Conservation (phyloP, 805 yeast species). For the Priceomyces castillae region DNA sequence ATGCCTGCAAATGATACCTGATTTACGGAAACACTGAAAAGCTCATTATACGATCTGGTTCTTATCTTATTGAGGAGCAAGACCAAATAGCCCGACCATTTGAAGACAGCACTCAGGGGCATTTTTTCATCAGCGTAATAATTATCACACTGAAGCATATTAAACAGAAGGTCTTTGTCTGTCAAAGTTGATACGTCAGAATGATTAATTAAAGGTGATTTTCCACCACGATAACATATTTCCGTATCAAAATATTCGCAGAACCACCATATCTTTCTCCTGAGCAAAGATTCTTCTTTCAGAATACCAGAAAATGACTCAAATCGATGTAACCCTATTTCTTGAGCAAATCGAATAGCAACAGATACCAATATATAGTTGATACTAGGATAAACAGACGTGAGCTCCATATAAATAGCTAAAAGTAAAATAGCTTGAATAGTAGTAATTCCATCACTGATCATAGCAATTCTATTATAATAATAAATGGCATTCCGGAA, state of each 20-base stretch:
- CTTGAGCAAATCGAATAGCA: constrained; percentile 41
- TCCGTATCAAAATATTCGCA: constrained; percentile 39
- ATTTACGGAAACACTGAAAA: constrained; percentile 31
- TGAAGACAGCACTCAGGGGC: neutral
- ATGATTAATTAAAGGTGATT: constrained; percentile 36
- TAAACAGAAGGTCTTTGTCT: constrained; percentile 15
- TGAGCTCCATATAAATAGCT: constrained; percentile 34
- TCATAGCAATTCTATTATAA: constrained; percentile 48
- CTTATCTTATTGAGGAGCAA: constrained; percentile 26
- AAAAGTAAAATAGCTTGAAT: constrained; percentile 53
- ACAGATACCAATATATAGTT: constrained; percentile 29
- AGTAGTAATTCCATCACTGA: constrained; percentile 51
- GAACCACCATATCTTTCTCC: constrained; percentile 36
- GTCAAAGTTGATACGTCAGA: constrained; percentile 29
- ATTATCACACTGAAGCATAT: neutral
- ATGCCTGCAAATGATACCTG: constrained; percentile 18
- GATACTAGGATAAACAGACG: constrained; percentile 27
- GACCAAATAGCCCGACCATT: neutral
- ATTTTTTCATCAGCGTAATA: neutral
- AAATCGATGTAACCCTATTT: constrained; percentile 38
- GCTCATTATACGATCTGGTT: constrained; percentile 24
- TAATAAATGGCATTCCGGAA: constrained; percentile 43
- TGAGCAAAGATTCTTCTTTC: constrained; percentile 17
- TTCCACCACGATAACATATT: constrained; percentile 37
- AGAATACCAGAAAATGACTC: constrained; percentile 26